Evolutionary conservation across 192 early-diverging fungal genomes (phyloP), one percentile per base, ranked within the genome.

Genomic region (Spizellomyces sp.): DNA sequence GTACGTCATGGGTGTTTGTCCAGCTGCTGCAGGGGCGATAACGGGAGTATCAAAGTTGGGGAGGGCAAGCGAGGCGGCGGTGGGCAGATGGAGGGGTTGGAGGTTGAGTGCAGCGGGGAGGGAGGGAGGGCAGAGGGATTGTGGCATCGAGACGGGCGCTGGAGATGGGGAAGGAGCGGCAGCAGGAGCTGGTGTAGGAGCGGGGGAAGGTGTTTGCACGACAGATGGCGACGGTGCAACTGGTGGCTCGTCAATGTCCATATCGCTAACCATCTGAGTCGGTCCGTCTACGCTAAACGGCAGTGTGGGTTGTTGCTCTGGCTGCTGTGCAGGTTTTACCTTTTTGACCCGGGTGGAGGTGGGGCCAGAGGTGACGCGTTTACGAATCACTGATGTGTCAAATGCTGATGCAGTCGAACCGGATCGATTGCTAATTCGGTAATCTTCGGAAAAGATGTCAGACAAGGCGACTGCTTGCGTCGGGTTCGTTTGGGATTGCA

Each of bases 171-270:
- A n/a, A 19, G 17, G 50, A 19, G 50, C 50, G 50, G 50, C 50
- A 19, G 50, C 50, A 12, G 50, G 12, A 54, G 50, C 17, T n/a
- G 50, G 50, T 54, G 50, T 54, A 0, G 50, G 17, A 19, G 50
- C 12, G 0, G 50, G 50, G 50, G 50, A 54, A n/a, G 12, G 14
- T n/a, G 14, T 54, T 12, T n/a, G 14, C 14, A 54, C 50, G 50
- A 54, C 50, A 0, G 27, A 36, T 57, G 66, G 48, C 42, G 47
- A 48, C 14, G 43, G 12, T 3, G n/a, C 19, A 21, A 41, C 36
- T n/a, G 74, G 45, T 64, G 67, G 63, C 42, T 80, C 79, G 27
- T 83, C 81, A 12, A 81, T 68, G 48, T 81, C 79, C 63, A 71
- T 66, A 61, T 77, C 74, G n/a, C 43, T 50, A 42, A 79, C 63